Evolutionary conservation across 306 rosid species (phyloP), one percentile per base, ranked within the genome.

Genomic region (Quercus berberidifolia): DNA sequence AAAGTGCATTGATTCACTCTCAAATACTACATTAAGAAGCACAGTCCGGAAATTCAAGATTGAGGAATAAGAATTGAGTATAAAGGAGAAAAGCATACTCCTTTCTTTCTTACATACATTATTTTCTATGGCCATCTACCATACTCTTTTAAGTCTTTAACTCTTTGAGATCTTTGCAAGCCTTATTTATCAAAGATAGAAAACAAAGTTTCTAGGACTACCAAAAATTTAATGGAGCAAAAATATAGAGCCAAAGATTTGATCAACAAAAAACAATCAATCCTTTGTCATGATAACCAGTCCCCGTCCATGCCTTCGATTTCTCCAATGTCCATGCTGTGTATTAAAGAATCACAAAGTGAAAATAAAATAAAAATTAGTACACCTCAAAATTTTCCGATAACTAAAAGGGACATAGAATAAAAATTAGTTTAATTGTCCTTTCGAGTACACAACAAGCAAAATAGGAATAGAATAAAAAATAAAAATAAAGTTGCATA

Each of bases 301-400:
- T 91, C 96, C 20, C 84, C 96, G 76, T 88, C 96, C 83, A 93
- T 78, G 58, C 88, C 86, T 80, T 95, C 98, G 86, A 93, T 87
- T 80, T 96, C 92, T 88, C 91, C 96, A 76, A 90, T 89, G 65
- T 93, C 98, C 92, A 93, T 79, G 84, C 98, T 96, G 96, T 71
- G 71, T 31, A 56, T 70, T 82, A 77, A 71, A 57, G 67, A 64
- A 35, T 67, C 38, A 23, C 41, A 14, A 76, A 25, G 38, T 9
- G 15, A 33, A 9, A 68, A 38, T 38, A 38, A 46, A 54, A 57
- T 15, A 69, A 57, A 63, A 19, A 62, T 76, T 52, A 82, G 78
- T 60, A 11, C 69, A 19, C 23, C 12, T 8, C 25, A 43, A 5
- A 55, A 46, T 41, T 31, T 77, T 52, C 64, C 35, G 54, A 49